Evolutionary conservation across 768 basidiomycete genomes (phyloP), one percentile per base, ranked within the genome.

Genomic region (Leucosporidium yakuticum): DNA sequence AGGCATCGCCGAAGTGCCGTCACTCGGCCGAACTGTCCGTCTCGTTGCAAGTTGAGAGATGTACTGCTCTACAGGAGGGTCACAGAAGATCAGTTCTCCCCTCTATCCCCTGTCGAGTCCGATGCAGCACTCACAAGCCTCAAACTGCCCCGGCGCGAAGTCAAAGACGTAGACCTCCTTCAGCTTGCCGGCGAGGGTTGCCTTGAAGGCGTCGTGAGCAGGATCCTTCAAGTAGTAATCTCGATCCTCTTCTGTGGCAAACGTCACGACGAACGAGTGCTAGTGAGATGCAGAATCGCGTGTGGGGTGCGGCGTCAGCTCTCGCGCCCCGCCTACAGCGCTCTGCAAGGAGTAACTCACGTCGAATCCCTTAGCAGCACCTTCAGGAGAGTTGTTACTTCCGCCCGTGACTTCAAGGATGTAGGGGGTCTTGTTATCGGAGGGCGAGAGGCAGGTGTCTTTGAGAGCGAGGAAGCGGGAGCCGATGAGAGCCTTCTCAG

Each of bases 211-310:
- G 0, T 69, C 31, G 60, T 79, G 78, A 3, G 68, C 75, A 21
- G 73, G 69, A 51, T 77, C 76, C 27, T 73, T 65, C 34, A 77
- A 39, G 59, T 79, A 79, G 54, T 73, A 77, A 20, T 76, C 73
- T 5, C 74, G 65, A 39, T 77, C 75, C 21, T 75, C 66, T 3
- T 53, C 54, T 17, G 50, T 63, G 62, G 73, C 36, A 48, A 65
- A 69, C 21, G 49, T 58, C 20, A 70, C 61, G 32, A 70, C 63
- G 21, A 58, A 69, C n/a, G 64, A 39, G 36, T 67, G 63, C 63
- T 63, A 47, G n/a, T 12, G 53, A n/a, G 53, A 25, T 6, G 21
- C 27, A 54, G 53, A n/a, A 25, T 4, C n/a, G 53, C n/a, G 25
- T n/a, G 23, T 15, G 23, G 21, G 4, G 23, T 14, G 53, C 4